Evolutionary conservation across 129 eudicot species (phyloP), one percentile per base, ranked within the genome.

Genomic region (Apium graveolens): DNA sequence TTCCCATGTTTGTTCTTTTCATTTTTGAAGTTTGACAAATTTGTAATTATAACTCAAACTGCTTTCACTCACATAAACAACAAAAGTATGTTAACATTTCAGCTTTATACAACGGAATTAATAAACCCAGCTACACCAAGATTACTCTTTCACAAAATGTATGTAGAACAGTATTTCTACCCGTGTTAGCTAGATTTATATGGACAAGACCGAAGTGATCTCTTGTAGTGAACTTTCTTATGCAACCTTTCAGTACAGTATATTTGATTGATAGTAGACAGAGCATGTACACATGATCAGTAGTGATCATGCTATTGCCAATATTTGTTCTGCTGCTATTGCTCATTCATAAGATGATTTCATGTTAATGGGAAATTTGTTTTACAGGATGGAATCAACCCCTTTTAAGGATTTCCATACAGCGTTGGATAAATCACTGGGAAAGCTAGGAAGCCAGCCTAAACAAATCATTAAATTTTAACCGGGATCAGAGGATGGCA

Each of bases 391-490:
- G 96, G 97, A 96, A 83, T 89, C 82, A 32, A 78, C 81, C 69
- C 91, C 93, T 57, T 96, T 96, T 35, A 75, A 80, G 38, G 83
- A 92, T 57, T 92, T 96, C 78, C 83, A 84, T 24, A 69, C 83
- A 37, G 95, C 97, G 11, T 76, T 96, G 85, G 99, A 92, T 60
- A 96, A 90, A 84, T 86, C 99, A 63, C 91, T 92, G 81, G 99
- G 99, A 48, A 96, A 96, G 85, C 90, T 82, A 6, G 97, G 99
- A 80, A 90, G 97, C 85, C 97, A 90, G 76, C 96, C 89, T 41
- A 96, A 96, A 81, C 99, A 96, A 86, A 87, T 96, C 41, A 76
- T 96, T 41, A 90, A 78, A 82, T 96, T 96, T 78, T 94, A 81
- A 84, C 32, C 2, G 20, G 72, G 21, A 76, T 68, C 34, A 48